Evolutionary conservation across 2,329 filamentous ascomycete species (phyloP).

Genomic region (Penicillium sclerotiorum): DNA sequence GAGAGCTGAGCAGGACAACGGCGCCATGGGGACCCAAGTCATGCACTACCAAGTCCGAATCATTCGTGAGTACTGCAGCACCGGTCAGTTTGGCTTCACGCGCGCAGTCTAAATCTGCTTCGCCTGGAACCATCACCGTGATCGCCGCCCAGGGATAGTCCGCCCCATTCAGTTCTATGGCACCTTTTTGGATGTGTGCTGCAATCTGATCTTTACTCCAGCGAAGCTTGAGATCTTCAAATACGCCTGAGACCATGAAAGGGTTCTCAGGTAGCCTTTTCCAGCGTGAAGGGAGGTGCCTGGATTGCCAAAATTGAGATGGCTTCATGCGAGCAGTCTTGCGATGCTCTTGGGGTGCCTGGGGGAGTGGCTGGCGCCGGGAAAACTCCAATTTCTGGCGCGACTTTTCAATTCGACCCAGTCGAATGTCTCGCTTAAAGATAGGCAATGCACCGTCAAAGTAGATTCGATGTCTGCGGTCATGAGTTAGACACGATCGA

Average conservation of each 20-base stretch:
- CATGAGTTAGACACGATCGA: background rate
- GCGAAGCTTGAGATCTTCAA: constrained; percentile 66
- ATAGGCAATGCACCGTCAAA: constrained; percentile 82
- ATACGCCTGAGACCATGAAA: constrained; percentile 76
- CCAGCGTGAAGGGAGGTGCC: constrained; percentile 28
- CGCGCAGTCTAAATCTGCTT: constrained; percentile 83
- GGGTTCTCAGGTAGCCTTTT: constrained; percentile 56
- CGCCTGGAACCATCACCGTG: constrained; percentile 70
- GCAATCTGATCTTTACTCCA: constrained; percentile 35
- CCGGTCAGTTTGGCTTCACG: constrained; percentile 59
- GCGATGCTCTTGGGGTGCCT: constrained; percentile 8
- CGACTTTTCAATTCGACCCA: constrained; percentile 61
- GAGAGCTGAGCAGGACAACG: constrained; percentile 69
- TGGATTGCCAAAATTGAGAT: constrained; percentile 31
- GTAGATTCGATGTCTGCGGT: constrained; percentile 66
- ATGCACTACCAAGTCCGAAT: constrained; percentile 82
- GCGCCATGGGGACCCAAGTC: constrained; percentile 64
- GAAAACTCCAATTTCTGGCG: constrained; percentile 59
- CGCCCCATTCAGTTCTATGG: constrained; percentile 21
- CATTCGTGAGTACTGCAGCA: constrained; percentile 71
- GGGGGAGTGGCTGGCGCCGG: constrained; percentile 29
- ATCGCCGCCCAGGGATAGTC: constrained; percentile 38
- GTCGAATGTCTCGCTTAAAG: constrained; percentile 64
- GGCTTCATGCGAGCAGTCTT: constrained; percentile 19
- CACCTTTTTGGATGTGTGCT: constrained; percentile 12